phyloP scores from a whole-genome alignment of 2,329 filamentous ascomycete species.

The Claviceps sp. region DNA sequence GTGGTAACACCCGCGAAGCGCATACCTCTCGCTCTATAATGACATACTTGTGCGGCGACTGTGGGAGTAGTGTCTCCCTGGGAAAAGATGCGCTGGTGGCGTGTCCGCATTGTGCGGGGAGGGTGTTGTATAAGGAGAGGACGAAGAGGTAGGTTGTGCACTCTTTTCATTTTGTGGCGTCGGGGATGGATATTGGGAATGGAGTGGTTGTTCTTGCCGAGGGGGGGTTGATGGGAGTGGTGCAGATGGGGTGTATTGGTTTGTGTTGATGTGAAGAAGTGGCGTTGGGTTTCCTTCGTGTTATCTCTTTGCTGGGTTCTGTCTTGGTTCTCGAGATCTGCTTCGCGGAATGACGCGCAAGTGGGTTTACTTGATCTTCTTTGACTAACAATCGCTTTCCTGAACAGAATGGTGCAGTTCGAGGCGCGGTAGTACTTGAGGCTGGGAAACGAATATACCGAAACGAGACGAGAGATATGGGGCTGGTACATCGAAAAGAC shows the following conservation, averaged over 20 bases:
- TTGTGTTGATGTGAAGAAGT: too few species aligned
- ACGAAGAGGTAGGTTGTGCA: conserved; percentile 68
- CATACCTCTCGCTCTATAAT: conserved; percentile 25
- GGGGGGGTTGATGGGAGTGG: too few species aligned
- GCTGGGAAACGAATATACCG: too few species aligned
- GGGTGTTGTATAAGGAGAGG: conserved; percentile 93
- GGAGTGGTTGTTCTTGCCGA: neutral
- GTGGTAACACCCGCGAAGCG: conserved; percentile 26
- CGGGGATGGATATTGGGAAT: neutral
- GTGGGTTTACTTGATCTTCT: neutral
- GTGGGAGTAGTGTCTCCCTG: conserved; percentile 27
- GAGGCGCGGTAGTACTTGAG: conserved; percentile 56
- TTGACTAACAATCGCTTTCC: neutral
- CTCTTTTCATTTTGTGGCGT: neutral
- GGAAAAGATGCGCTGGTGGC: conserved; percentile 36
- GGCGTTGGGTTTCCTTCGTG: too few species aligned
- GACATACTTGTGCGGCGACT: conserved; percentile 30
- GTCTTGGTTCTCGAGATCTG: too few species aligned
- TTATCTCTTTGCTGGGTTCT: too few species aligned
- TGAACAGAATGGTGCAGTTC: conserved; percentile 88
- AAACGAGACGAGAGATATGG: too few species aligned
- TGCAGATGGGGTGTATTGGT: too few species aligned
- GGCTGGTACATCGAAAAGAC: too few species aligned
- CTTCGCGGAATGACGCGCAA: neutral
- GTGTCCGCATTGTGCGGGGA: conserved; percentile 60